Evolutionary conservation across 108 stramenopile genomes (phyloP), one percentile per base, ranked within the genome.

Genomic region (Skeletonema tropicum): DNA sequence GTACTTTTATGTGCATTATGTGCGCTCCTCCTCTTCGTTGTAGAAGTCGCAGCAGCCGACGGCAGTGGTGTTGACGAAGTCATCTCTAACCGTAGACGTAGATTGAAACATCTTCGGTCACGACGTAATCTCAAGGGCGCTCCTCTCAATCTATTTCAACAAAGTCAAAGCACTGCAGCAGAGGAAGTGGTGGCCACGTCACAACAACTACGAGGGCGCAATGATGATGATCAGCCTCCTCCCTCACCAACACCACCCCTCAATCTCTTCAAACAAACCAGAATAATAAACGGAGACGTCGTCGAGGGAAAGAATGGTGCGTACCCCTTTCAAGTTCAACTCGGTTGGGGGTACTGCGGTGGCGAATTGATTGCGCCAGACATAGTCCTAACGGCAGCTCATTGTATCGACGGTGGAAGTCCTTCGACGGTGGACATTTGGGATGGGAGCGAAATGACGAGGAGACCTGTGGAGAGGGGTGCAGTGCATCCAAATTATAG

Each of bases 331-430:
- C 42, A 45, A n/a, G 15, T 5, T n/a, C 42, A 45, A 45, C 3
- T 45, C 15, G 42, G 42, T 0, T n/a, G 15, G 15, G 42, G 15
- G 42, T 45, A 3, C 14, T 84, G 83, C 42, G 83, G 83, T 5
- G 83, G 59, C 15, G 30, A 62, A 13, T 55, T 84, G n/a, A 84
- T 84, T 35, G 66, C 68, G 23, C 64, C 79, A 13, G 78, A 84
- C 33, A 66, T 84, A 19, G 30, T 84, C 14, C 19, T 84, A 0
- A 68, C 83, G 30, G 83, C 83, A 35, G 83, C 83, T 3, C 83
- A 84, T 60, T 84, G 83, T 32, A 8, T 57, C 21, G 72, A 66
- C 6, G 72, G 6, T 60, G 60, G 58, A 9, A 11, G 2, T 0
- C 39, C 39, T 13, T 2, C 39, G 13, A 41, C 9, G 13, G 9